A percentile compares a stretch with the other conserved stretches of the same genome.
These are phyloP conservation scores for Tuber brumale DNA, from an alignment of 495 filamentous ascomycete genomes.

Conservation along the genomic window DNA sequence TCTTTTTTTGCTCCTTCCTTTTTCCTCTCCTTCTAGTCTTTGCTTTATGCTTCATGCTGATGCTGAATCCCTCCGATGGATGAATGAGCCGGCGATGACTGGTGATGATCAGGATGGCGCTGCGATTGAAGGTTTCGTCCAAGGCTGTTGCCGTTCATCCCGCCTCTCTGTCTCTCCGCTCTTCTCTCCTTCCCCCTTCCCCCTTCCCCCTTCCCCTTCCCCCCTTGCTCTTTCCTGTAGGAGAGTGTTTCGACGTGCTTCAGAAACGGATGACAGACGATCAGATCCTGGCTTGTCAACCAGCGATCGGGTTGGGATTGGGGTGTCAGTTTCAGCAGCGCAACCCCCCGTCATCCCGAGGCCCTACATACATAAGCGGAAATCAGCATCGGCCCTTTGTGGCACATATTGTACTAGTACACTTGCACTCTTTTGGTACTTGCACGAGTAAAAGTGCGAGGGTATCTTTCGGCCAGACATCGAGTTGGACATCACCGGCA, in stretches of 20 bases:
- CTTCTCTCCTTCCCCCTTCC: not conserved
- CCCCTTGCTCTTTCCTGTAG: not conserved
- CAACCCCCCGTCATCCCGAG: constrained; percentile 19
- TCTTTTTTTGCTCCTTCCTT: not conserved
- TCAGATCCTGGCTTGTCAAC: not conserved
- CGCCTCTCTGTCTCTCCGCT: not conserved
- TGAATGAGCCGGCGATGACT: not conserved
- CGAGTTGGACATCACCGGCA: not conserved
- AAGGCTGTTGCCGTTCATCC: not conserved
- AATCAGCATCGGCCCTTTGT: constrained; percentile 36
- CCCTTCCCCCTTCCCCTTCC: not conserved
- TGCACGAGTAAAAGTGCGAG: not conserved
- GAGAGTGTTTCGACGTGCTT: not conserved
- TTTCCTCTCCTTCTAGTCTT: not conserved
- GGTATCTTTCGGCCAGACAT: not conserved
- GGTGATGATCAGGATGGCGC: not conserved
- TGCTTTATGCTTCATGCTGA: not conserved
- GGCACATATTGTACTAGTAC: not conserved
- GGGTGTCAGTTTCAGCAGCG: constrained; percentile 13
- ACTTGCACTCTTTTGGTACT: not conserved
- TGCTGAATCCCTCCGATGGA: not conserved
- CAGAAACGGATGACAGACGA: constrained; percentile 4
- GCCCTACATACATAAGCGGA: constrained; percentile 30
- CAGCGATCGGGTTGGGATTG: constrained; percentile 23
- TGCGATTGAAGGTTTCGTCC: not conserved